Conservation (phyloP, 805 yeast genomes). For the Nakazawaea anatomiae region DNA sequence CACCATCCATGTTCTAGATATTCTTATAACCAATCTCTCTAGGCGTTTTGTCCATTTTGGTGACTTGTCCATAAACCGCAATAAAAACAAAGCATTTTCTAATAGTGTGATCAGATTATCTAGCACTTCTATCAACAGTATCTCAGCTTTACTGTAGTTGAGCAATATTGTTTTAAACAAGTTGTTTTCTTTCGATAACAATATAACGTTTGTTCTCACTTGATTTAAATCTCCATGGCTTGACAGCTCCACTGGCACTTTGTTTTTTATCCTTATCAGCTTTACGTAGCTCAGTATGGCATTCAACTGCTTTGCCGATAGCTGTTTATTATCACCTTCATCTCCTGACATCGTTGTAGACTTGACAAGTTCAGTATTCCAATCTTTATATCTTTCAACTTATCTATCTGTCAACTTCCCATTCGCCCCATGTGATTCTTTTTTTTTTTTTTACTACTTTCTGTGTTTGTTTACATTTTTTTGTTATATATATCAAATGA, state of each 20-base stretch:
- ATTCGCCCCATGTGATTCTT: neutral
- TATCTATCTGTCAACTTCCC: neutral
- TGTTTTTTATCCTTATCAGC: neutral
- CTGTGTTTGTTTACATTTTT: neutral
- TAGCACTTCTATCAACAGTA: neutral
- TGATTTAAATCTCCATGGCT: too few relatives aligned
- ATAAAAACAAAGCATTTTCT: constrained; percentile 5
- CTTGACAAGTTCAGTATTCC: too few relatives aligned
- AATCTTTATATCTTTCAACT: too few relatives aligned
- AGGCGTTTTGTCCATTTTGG: neutral
- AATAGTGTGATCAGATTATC: constrained; percentile 7
- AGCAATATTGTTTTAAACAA: constrained; percentile 39
- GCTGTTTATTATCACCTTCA: neutral
- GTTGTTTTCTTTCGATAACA: neutral
- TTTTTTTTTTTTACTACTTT: neutral
- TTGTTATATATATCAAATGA: neutral
- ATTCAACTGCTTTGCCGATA: neutral
- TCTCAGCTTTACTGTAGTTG: constrained; percentile 48
- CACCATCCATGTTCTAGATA: constrained; percentile 9
- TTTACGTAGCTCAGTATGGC: neutral
- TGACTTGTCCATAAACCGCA: constrained; percentile 1
- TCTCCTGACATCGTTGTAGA: neutral
- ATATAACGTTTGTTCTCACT: neutral
- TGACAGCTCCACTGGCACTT: neutral
- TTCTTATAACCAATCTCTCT: neutral